Evolutionary conservation across 148 eudicot genomes (phyloP), one percentile per base, ranked within the genome.

Genomic region (Chenopodium quinoa): DNA sequence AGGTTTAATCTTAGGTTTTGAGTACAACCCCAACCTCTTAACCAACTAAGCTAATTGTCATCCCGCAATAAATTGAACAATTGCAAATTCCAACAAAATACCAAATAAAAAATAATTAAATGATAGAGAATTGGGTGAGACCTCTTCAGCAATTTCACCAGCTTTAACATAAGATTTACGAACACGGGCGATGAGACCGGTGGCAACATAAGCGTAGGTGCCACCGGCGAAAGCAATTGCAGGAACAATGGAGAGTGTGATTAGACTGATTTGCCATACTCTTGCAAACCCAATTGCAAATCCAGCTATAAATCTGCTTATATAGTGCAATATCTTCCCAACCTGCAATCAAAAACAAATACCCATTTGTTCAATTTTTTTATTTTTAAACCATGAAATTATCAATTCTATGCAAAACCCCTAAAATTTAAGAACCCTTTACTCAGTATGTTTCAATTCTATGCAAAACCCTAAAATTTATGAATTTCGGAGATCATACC

Each of bases 131-230:
- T 4, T 22, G 77, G 22, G 48, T 13, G 9, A 78, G 20, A 96
- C 99, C 97, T 96, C 98, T 84, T 96, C 91, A 44, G 98, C 99
- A 25, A 94, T 92, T 89, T 96, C 95, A 22, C 99, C 99, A 11
- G 99, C 99, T 78, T 88, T 85, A 67, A 94, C 85, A 34, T 96
- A 96, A 4, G 99, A 91, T 85, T 94, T 94, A 46, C 98, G 98
- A 70, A 94, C 92, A 29, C 93, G 82, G 25, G 90, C 97, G 11
- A 96, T 90, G 44, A 96, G 99, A 64, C 98, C 99, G 20, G 90
- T 89, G 20, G 95, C 98, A 1, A 96, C 93, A 80, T 85, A 96
- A 68, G 99, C 99, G 37, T 96, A 96, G 71, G 90, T 76, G 0
- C 98, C 98, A 62, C 99, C 99, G 20, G 98, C 98, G 46, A 90